A percentile compares a stretch with the other conserved stretches of the same genome.
These are phyloP conservation scores for Solanum chacoense DNA, from an alignment of 305 asterid species.

Conservation along the genomic window DNA sequence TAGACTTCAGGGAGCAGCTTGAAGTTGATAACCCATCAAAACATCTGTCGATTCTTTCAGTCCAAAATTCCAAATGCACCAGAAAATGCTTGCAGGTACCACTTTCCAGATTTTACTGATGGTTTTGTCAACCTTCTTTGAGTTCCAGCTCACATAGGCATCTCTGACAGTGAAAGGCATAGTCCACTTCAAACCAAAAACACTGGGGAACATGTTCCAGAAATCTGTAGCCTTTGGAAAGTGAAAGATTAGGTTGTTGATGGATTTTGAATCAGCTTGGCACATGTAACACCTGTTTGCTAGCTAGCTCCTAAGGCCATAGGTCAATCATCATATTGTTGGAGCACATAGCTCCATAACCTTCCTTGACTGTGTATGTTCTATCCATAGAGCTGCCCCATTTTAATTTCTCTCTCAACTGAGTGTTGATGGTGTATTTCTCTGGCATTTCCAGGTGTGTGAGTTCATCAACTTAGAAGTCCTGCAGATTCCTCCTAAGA, in stretches of 20 bases:
- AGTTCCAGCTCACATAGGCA: neutral
- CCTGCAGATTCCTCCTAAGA: neutral
- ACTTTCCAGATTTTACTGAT: neutral
- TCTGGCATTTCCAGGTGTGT: neutral
- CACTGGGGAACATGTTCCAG: neutral
- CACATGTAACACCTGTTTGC: neutral
- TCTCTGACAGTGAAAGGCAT: neutral
- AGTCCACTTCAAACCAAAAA: neutral
- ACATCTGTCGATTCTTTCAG: neutral
- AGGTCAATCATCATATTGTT: neutral
- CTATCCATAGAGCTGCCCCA: neutral
- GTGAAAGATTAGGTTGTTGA: neutral
- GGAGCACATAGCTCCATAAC: neutral
- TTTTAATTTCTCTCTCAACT: neutral
- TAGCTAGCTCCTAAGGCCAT: neutral
- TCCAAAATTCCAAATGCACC: neutral
- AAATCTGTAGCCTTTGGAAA: neutral
- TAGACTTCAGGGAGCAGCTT: neutral
- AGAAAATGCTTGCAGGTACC: neutral
- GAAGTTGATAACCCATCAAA: neutral
- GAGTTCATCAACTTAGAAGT: neutral
- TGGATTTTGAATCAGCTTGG: neutral
- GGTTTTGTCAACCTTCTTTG: neutral
- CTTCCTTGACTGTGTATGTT: neutral
- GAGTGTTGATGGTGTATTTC: neutral